Evolutionary conservation across 208 protist species (phyloP).

Genomic region (Trypanosoma cruzi): DNA sequence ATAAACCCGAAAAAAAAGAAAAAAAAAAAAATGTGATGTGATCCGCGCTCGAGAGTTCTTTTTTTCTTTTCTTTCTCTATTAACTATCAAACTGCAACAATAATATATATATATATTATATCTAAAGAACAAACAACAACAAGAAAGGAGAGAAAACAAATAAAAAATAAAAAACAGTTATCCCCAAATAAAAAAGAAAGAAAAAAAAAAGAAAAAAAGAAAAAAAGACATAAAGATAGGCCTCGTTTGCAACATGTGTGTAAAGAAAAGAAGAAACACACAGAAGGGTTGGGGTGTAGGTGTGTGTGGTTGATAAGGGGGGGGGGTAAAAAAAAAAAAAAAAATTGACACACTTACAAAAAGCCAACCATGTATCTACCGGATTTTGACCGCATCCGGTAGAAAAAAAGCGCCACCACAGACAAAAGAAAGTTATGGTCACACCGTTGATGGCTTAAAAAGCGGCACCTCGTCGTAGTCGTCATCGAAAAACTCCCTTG

Average conservation of each 20-base stretch:
- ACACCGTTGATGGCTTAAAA: slow-evolving; percentile 1
- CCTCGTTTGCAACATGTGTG: too few species aligned
- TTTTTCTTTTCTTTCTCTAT: not conserved
- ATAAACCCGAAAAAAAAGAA: not conserved
- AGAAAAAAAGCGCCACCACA: not conserved
- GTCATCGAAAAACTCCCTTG: slow-evolving; percentile 57
- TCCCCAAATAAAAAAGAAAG: too few species aligned
- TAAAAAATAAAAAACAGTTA: slow-evolving; percentile 12
- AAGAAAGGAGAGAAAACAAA: slow-evolving; percentile 14
- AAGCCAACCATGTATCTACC: not conserved
- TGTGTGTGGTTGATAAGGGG: too few species aligned
- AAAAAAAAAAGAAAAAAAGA: not conserved
- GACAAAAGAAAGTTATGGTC: slow-evolving; percentile 3
- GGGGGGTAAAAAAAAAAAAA: not conserved
- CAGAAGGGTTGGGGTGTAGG: too few species aligned
- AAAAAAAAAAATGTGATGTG: not conserved
- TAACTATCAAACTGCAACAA: not conserved
- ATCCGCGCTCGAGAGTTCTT: too few species aligned
- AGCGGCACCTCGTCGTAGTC: slow-evolving; percentile 69
- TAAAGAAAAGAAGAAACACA: too few species aligned
- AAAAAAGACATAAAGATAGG: too few species aligned
- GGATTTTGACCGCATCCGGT: not conserved
- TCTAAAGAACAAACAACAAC: not conserved
- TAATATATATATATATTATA: slow-evolving; percentile 5
- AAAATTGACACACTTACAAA: not conserved